These are phyloP conservation scores for Scutellaria baicalensis DNA, from an alignment of 257 asterid species.

Conservation along the genomic window DNA sequence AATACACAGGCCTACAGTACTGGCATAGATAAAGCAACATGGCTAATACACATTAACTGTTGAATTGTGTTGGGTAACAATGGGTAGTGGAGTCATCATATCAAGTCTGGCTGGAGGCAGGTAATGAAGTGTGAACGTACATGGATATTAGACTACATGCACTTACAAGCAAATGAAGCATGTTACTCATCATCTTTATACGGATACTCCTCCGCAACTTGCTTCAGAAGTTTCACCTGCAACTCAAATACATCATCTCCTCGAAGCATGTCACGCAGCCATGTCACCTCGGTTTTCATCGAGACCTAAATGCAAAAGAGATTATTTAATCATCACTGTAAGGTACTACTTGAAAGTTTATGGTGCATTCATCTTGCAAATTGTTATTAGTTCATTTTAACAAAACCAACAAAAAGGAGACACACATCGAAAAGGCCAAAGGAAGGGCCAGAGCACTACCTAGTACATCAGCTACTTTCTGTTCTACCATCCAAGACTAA, in stretches of 20 bases:
- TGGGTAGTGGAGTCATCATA: background rate
- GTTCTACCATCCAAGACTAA: background rate
- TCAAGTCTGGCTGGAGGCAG: background rate
- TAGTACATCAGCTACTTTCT: background rate
- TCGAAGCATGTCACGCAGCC: constrained; percentile 96
- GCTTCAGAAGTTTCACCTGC: constrained; percentile 91
- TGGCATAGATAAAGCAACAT: background rate
- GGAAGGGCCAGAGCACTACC: background rate
- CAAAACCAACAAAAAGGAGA: background rate
- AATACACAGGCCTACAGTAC: background rate
- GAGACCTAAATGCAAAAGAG: constrained; percentile 51
- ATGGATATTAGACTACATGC: background rate
- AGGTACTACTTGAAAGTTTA: background rate
- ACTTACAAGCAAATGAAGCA: constrained; percentile 3
- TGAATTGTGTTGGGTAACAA: background rate
- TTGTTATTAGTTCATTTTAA: background rate
- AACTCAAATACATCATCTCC: constrained; percentile 95
- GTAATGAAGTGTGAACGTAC: constrained; percentile 5
- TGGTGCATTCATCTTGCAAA: background rate
- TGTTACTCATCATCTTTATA: constrained; percentile 89
- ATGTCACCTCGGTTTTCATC: constrained; percentile 91
- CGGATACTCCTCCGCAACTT: constrained; percentile 97
- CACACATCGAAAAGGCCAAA: background rate
- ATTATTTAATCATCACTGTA: background rate
- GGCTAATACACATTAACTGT: background rate